Evolutionary conservation across 306 rosid genomes (phyloP).

Genomic region (Vigna hirtella): DNA sequence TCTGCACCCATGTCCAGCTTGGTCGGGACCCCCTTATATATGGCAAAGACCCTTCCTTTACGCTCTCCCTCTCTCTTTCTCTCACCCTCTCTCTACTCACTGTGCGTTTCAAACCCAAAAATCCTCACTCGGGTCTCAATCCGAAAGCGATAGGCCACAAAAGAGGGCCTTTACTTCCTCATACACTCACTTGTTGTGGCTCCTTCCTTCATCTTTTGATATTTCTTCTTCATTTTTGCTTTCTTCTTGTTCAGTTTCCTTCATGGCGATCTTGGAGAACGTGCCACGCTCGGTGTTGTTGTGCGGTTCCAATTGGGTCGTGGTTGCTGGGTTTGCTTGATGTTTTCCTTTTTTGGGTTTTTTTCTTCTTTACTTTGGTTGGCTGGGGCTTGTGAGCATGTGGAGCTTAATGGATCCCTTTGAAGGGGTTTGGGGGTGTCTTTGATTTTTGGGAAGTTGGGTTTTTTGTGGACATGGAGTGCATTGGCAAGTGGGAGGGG

Average conservation of each 20-base stretch:
- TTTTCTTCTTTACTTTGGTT: conserved; percentile 27
- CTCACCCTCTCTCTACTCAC: conserved; percentile 13
- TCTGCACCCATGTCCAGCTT: conserved; percentile 64
- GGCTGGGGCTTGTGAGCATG: conserved; percentile 37
- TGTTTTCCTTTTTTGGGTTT: conserved; percentile 14
- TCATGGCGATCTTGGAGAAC: conserved; percentile 65
- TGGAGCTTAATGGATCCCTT: conserved; percentile 42
- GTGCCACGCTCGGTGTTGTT: conserved; percentile 37
- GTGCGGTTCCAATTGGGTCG: conserved; percentile 20
- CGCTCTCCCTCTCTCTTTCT: conserved; percentile 34
- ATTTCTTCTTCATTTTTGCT: conserved; percentile 6
- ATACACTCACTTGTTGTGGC: conserved; percentile 33
- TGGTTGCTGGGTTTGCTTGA: conserved; percentile 21
- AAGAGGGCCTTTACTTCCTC: conserved; percentile 48
- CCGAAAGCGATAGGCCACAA: conserved; percentile 72
- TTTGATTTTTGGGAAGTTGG: conserved; percentile 42
- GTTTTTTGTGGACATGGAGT: conserved; percentile 40
- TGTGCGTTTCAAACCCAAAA: conserved; percentile 48
- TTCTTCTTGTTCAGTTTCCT: conserved; percentile 24
- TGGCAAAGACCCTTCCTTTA: conserved; percentile 48
- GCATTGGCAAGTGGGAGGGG: conserved; percentile 53
- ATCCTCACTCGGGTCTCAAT: conserved; percentile 58
- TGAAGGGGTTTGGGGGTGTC: conserved; percentile 35
- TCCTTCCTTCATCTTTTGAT: conserved; percentile 29
- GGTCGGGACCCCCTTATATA: conserved; percentile 78